Conservation (phyloP, 257 asterid species). For the Salvia miltiorrhiza region DNA sequence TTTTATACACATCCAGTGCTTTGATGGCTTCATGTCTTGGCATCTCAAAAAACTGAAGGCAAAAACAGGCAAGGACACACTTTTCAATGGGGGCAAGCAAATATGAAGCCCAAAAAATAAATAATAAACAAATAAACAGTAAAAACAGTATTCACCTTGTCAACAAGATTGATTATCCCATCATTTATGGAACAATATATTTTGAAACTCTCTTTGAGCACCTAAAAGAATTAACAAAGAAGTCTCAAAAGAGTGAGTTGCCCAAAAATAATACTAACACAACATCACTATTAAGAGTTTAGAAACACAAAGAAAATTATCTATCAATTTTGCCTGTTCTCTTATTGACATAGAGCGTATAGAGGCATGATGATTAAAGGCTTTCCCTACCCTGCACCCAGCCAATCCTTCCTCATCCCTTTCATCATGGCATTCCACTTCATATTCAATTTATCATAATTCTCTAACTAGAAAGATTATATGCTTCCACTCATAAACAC, state of each 20-base stretch:
- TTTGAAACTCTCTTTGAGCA: constrained; percentile 95
- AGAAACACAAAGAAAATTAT: background rate
- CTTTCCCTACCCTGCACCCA: background rate
- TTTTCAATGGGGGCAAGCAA: constrained; percentile 9
- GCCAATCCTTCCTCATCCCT: background rate
- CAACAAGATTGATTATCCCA: constrained; percentile 93
- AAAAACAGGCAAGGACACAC: constrained; percentile 19
- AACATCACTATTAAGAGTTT: background rate
- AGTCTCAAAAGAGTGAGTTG: constrained; percentile 7
- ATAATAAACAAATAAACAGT: background rate
- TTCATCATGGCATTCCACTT: background rate
- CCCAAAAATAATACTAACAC: background rate
- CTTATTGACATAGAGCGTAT: background rate
- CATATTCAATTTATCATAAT: background rate
- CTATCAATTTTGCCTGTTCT: background rate
- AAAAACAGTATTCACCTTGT: constrained; percentile 56
- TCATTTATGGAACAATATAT: constrained; percentile 89
- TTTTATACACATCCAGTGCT: constrained; percentile 83
- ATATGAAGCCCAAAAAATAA: background rate
- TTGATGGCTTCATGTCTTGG: constrained; percentile 91
- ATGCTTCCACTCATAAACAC: background rate
- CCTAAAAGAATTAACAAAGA: constrained; percentile 41
- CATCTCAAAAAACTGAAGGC: constrained; percentile 96
- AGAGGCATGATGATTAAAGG: background rate
- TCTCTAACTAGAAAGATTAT: background rate